Evolutionary conservation across 2,329 filamentous ascomycete genomes (phyloP).

Genomic region (Neofusicoccum kwambonambiense): DNA sequence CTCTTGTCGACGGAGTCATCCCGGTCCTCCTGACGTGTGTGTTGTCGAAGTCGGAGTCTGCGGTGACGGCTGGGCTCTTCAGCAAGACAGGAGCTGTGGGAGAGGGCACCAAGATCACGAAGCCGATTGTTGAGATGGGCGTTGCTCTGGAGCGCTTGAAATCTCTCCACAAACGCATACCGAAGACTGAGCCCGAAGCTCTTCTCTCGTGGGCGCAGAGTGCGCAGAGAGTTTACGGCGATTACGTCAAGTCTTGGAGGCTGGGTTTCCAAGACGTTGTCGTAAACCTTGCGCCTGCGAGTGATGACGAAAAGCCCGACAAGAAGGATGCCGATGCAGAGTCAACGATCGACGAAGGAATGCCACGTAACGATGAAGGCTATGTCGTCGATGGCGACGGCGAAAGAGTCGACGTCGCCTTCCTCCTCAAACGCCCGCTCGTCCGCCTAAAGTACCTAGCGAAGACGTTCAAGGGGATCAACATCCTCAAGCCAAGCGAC

Average conservation of each 20-base stretch:
- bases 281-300: slow-evolving; percentile 81
- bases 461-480: slow-evolving; percentile 72
- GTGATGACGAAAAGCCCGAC: slow-evolving; percentile 50
- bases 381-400: slow-evolving; percentile 70
- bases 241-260: slow-evolving; percentile 85
- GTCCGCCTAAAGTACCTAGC: slow-evolving; percentile 84
- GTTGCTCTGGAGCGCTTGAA: slow-evolving; percentile 82
- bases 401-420: slow-evolving; percentile 90
- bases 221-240: slow-evolving; percentile 74
- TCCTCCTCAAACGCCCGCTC: slow-evolving; percentile 83
- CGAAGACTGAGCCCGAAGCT: slow-evolving; percentile 67
- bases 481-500: slow-evolving; percentile 54
- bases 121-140: slow-evolving; percentile 92
- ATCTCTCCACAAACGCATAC: slow-evolving; percentile 75
- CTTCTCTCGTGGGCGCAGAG: slow-evolving; percentile 80
- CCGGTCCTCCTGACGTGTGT: slow-evolving; percentile 87
- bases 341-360: slow-evolving; percentile 52
- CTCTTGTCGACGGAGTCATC: slow-evolving; percentile 90
- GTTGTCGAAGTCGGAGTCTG: slow-evolving; percentile 67
- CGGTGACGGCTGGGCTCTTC: slow-evolving; percentile 66
- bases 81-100: slow-evolving; percentile 39
- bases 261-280: slow-evolving; percentile 93
- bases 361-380: slow-evolving; percentile 59
- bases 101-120: slow-evolving; percentile 61
- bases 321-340: slow-evolving; percentile 49